A percentile compares a stretch with the other conserved stretches of the same genome.
Conservation (phyloP, 176 grass and related monocot genomes). For the Paspalum vaginatum region DNA sequence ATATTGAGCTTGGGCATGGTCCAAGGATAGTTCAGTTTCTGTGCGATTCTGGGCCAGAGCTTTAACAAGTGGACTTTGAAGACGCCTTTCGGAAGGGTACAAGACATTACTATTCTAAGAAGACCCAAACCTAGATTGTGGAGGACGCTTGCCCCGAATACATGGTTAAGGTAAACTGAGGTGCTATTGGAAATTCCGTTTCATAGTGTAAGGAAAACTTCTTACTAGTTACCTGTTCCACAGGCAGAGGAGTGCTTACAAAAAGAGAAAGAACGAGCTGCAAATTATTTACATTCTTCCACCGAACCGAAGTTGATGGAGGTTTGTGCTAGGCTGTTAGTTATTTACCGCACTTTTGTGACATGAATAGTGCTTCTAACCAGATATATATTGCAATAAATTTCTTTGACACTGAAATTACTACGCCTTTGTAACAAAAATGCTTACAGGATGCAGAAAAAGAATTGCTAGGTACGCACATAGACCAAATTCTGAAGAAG, state of each 20-base stretch:
- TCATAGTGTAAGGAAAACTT: not conserved
- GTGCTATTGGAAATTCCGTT: not conserved
- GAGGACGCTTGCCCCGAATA: conserved; percentile 53
- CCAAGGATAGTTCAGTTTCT: not conserved
- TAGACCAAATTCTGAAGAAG: conserved; percentile 66
- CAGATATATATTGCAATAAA: not conserved
- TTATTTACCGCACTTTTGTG: not conserved
- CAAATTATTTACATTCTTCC: conserved; percentile 61
- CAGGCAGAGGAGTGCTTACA: conserved; percentile 78
- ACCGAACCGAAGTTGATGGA: conserved; percentile 64
- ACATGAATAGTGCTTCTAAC: not conserved
- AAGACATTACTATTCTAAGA: conserved; percentile 64
- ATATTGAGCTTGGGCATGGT: conserved; percentile 53
- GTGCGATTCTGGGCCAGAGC: not conserved
- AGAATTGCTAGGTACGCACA: conserved; percentile 52
- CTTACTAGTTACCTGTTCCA: conserved; percentile 15
- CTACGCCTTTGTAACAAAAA: conserved; percentile 8
- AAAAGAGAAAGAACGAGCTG: conserved; percentile 67
- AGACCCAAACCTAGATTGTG: conserved; percentile 51
- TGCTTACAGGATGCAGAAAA: conserved; percentile 56
- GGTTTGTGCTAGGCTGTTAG: conserved; percentile 40
- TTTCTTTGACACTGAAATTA: conserved; percentile 15
- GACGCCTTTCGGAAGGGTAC: conserved; percentile 51
- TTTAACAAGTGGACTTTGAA: conserved; percentile 59
- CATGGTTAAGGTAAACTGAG: conserved; percentile 56